Base-by-base conservation (phyloP, 495 filamentous ascomycete genomes). In the Cercophora samala region DNA sequence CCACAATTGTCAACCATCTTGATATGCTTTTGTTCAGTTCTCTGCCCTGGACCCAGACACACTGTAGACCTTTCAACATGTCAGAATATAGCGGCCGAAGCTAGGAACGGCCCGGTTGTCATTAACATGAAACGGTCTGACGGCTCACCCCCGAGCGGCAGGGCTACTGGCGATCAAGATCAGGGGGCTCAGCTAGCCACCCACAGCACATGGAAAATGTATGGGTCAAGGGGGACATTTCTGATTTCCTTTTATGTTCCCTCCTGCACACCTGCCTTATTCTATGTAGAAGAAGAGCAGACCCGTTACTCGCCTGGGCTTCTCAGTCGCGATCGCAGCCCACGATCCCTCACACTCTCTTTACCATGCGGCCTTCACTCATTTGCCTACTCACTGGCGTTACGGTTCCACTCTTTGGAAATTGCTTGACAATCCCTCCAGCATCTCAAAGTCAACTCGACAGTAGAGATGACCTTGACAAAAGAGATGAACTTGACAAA, bases 401-500 rank as follows among this genome's bases (percentile, higher is more conserved):
- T 46, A 9, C 37, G 5, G 2, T 46, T 46, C 37, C 37, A 13
- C 37, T 46, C 11, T 3, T 46, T 46, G 37, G 8, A 46, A 46
- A 46, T 13, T 11, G 9, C 37, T 13, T 46, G 15, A 3, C 37
- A 46, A 46, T 60, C 58, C 58, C 15, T 29, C 4, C n/a, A 8
- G 1, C 58, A 25, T 26, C 17, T 17, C 8, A 58, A 3, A 19
- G 21, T 21, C 54, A 58, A 3, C 23, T n/a, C 3, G 18, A 22
- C 18, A 5, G 19, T 8, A 55, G 18, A n/a, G 18, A 29, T 8
- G 26, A 29, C 8, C 54, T 58, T 24, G n/a, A 23, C 0, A 26
- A 26, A 17, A 46, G 26, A n/a, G 26, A 62, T 18, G 26, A 62
- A 5, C 64, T 70, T 58, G 53, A 67, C 62, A 69, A 67, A 26